phyloP scores from a whole-genome alignment of 805 yeast species.

The Pichia insulana region DNA sequence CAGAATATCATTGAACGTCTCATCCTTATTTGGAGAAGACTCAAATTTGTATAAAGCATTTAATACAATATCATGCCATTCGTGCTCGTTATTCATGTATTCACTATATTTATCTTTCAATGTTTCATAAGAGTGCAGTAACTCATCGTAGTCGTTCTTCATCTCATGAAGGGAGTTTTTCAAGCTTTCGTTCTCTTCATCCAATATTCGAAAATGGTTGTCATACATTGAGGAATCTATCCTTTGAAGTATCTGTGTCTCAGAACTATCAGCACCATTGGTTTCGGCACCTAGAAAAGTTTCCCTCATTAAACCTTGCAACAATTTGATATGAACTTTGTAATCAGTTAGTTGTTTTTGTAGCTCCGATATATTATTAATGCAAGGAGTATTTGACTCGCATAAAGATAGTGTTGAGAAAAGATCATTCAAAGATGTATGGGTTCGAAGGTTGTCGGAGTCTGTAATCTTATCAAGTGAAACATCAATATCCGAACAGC shows the following conservation, averaged over 20 bases:
- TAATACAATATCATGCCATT: no score
- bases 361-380: constrained; percentile 20
- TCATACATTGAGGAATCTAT: constrained; percentile 3
- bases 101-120: constrained; percentile 1
- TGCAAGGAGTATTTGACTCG: not conserved
- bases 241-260: constrained; percentile 10
- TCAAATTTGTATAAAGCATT: no score
- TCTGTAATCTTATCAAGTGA: not conserved
- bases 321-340: constrained; percentile 27
- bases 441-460: not conserved
- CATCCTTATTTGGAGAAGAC: no score
- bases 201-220: not conserved
- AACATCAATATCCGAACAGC: constrained; percentile 4
- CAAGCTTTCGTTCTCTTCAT: no score
- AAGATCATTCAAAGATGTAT: not conserved
- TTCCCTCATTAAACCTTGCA: constrained; percentile 23
- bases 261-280: constrained; percentile 12
- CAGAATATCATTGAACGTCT: not conserved
- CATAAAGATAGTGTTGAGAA: constrained; percentile 1
- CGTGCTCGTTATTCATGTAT: no score
- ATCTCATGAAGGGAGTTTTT: no score
- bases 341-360: constrained; percentile 27
- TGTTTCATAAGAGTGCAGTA: constrained; percentile 2
- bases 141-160: constrained; percentile 2
- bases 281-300: constrained; percentile 5